phyloP scores from a whole-genome alignment of 164 flowering plant species.

The Kalanchoe fedtschenkoi region DNA sequence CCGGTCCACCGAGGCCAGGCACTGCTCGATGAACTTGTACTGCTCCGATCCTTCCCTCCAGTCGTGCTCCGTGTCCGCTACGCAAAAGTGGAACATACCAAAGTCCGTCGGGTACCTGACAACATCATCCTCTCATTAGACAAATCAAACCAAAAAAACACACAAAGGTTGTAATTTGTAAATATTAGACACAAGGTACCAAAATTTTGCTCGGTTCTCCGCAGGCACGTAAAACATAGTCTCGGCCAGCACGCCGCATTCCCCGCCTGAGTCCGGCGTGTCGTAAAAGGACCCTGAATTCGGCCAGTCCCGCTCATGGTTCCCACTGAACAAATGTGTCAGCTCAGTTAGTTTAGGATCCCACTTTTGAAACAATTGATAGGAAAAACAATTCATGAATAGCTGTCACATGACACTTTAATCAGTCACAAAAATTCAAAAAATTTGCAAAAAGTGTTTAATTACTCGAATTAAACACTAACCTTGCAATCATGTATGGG shows the following conservation, averaged over 20 bases:
- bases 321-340: constrained; percentile 46
- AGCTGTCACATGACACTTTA: too few relatives aligned
- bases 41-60: constrained; percentile 90
- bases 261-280: constrained; percentile 67
- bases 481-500: constrained; percentile 90
- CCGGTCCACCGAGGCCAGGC: constrained; percentile 72
- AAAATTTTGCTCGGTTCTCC: constrained; percentile 75
- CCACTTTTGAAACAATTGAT: background rate
- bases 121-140: background rate
- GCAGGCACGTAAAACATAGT: constrained; percentile 82
- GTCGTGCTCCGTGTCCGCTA: constrained; percentile 78
- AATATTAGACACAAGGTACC: constrained; percentile 24
- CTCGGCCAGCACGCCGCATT: constrained; percentile 79
- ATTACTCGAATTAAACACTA: constrained; percentile 4
- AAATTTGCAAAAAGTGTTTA: background rate
- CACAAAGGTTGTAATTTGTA: background rate
- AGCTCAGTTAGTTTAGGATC: background rate
- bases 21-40: constrained; percentile 54
- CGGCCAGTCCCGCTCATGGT: constrained; percentile 92
- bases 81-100: constrained; percentile 83
- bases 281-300: constrained; percentile 69
- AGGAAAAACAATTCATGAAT: too few relatives aligned
- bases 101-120: constrained; percentile 72
- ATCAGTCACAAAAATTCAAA: too few relatives aligned
- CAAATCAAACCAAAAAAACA: background rate